Base-by-base conservation (phyloP, 2,329 filamentous ascomycete genomes). In the Fusarium napiforme region DNA sequence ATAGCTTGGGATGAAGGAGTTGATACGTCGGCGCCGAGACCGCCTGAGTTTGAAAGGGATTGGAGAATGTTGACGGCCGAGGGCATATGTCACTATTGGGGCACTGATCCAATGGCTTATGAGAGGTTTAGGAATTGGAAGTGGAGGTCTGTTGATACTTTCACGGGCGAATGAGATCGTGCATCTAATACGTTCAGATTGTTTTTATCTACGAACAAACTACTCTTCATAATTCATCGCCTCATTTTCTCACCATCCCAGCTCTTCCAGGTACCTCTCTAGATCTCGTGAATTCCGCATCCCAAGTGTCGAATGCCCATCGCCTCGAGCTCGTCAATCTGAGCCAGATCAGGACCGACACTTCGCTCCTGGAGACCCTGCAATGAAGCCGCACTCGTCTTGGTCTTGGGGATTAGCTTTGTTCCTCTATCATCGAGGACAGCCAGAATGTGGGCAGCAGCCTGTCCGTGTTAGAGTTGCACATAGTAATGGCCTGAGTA, bases 371-470 rank as follows among this genome's bases (percentile, higher is more conserved):
- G 69, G 9, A 75, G 76, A 32, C 26, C 65, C 43, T 59, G 69
- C 5, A 74, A 53, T 1, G 45, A 64, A 15, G 46, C 14, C 4
- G 67, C 73, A 32, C 43, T 76, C 14, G 78, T 70, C 32, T 69
- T 71, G 2, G 64, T 70, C 67, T 79, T 79, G 62, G 77, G 77
- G 19, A 79, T 79, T 18, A 79, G 57, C 47, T 74, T 67, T 2
- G 74, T 70, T 28, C 77, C 77, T 43, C 73, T 64, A 7, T 75
- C 65, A 8, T 77, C 73, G 2, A 79, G 77, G 5, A 73, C 68
- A 9, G 75, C 55, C 15, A 79, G 12, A 82, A 85, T 83, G 67
- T 86, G 83, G 5, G 88, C 89, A 60, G 90, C 89, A 46, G 83
- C 73, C 72, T 74, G 1, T 11, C 4, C 5, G 4, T 9, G n/a